Evolutionary conservation across 345 rosid species (phyloP).

Genomic region (Camelina laxa): DNA sequence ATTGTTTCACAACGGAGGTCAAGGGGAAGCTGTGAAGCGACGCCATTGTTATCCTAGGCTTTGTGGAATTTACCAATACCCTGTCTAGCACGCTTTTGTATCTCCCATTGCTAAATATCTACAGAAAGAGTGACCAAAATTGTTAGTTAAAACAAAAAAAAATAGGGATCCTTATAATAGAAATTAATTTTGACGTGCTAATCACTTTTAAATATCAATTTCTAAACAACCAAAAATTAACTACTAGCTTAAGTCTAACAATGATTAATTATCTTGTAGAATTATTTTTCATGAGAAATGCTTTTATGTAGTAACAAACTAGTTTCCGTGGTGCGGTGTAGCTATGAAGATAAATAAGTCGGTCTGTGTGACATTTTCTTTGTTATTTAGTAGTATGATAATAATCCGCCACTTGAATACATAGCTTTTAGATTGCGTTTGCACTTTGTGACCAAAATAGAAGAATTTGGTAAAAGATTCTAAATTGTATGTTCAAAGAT

Average conservation of each 20-base stretch:
- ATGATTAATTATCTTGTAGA: background rate
- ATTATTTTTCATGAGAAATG: background rate
- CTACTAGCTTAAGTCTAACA: too few relatives aligned
- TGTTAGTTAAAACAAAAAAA: background rate
- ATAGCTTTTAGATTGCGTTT: background rate
- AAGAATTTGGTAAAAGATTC: too few relatives aligned
- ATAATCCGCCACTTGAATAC: slow-evolving; percentile 36
- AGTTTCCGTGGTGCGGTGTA: slow-evolving; percentile 9
- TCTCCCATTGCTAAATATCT: slow-evolving; percentile 90
- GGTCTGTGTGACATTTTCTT: slow-evolving; percentile 25
- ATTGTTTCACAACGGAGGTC: background rate
- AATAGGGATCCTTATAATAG: background rate
- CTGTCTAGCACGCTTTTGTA: slow-evolving; percentile 87
- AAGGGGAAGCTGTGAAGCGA: slow-evolving; percentile 69
- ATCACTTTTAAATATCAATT: background rate
- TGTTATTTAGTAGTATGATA: slow-evolving; percentile 17
- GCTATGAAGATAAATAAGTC: slow-evolving; percentile 22
- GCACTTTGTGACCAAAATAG: background rate
- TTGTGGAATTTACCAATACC: slow-evolving; percentile 62
- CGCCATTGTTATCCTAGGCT: slow-evolving; percentile 75
- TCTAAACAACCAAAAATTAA: background rate
- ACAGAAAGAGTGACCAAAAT: background rate
- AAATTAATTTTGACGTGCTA: background rate
- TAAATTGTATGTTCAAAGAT: too few relatives aligned
- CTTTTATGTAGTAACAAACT: background rate